phyloP scores from a whole-genome alignment of 495 filamentous ascomycete genomes.

The Neurospora discreta region DNA sequence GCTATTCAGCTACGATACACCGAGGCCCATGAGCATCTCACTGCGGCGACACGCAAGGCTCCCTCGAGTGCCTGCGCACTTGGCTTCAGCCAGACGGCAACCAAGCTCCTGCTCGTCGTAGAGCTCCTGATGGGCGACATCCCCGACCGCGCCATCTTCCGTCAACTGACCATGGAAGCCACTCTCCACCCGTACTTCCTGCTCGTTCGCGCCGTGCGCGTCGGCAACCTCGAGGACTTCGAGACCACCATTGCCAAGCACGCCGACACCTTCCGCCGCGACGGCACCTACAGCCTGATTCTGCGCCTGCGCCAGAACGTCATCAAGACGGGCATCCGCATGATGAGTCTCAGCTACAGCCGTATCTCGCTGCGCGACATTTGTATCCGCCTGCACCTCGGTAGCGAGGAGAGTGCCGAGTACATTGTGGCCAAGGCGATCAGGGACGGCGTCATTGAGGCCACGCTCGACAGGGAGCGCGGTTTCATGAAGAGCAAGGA shows the following conservation, averaged over 20 bases:
- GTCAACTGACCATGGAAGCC: constrained; percentile 70
- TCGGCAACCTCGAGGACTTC: constrained; percentile 88
- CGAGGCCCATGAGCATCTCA: constrained; percentile 89
- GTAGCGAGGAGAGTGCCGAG: constrained; percentile 90
- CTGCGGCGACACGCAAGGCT: constrained; percentile 85
- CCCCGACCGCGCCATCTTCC: constrained; percentile 87
- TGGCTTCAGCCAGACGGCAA: constrained; percentile 90
- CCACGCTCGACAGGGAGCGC: constrained; percentile 81
- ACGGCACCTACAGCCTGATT: constrained; percentile 92
- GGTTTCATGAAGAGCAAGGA: constrained; percentile 99
- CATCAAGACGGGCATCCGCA: constrained; percentile 97
- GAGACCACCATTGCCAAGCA: constrained; percentile 69
- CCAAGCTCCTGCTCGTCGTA: constrained; percentile 87
- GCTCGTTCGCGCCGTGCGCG: constrained; percentile 87
- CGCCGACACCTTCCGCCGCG: constrained; percentile 73
- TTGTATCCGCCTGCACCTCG: constrained; percentile 84
- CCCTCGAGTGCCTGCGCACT: constrained; percentile 79
- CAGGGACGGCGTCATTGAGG: constrained; percentile 95
- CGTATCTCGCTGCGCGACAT: constrained; percentile 96
- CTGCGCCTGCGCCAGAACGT: constrained; percentile 93
- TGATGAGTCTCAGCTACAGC: constrained; percentile 97
- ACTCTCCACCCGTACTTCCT: constrained; percentile 85
- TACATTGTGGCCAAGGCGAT: constrained; percentile 99
- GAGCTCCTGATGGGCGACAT: constrained; percentile 98
- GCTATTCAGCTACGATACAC: constrained; percentile 94